phyloP scores from a whole-genome alignment of 164 flowering plant genomes.

The Vitis rotundifolia region DNA sequence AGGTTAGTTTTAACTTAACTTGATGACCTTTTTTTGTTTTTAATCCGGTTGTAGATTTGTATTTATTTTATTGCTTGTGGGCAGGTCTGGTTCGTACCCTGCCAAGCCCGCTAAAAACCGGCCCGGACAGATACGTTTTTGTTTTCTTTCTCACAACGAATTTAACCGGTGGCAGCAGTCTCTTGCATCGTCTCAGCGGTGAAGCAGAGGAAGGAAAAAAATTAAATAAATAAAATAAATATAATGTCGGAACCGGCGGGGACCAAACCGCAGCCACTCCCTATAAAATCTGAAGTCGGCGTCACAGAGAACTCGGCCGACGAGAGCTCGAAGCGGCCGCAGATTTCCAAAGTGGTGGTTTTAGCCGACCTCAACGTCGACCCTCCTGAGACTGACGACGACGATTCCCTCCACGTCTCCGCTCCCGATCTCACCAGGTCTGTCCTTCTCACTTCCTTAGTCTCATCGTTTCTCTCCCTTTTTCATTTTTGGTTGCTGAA shows the following conservation, averaged over 20 bases:
- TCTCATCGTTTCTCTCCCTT: not conserved
- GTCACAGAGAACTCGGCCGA: constrained; percentile 15
- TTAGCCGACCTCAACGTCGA: constrained; percentile 76
- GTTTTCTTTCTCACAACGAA: no score
- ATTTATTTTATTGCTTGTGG: no score
- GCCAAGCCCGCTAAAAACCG: no score
- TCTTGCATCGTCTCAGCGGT: no score
- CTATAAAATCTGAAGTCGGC: constrained; percentile 16
- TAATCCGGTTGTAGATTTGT: no score
- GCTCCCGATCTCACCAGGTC: constrained; percentile 33
- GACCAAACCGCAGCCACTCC: constrained; percentile 3
- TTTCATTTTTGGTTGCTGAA: not conserved
- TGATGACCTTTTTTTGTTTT: no score
- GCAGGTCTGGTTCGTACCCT: no score
- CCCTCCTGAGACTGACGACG: constrained; percentile 62
- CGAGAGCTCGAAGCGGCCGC: constrained; percentile 15
- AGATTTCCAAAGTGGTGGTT: constrained; percentile 37
- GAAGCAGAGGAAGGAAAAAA: no score
- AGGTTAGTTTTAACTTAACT: no score
- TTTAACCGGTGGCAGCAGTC: no score
- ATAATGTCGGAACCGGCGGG: not conserved
- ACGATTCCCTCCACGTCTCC: constrained; percentile 20
- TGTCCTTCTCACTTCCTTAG: not conserved
- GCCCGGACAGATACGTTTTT: no score
- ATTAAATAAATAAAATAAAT: no score